Percentiles rank a stretch among this genome's conserved stretches.
Evolutionary conservation across 129 eudicot genomes (phyloP).

Genomic region (Pseudognaphalium luteoalbum): DNA sequence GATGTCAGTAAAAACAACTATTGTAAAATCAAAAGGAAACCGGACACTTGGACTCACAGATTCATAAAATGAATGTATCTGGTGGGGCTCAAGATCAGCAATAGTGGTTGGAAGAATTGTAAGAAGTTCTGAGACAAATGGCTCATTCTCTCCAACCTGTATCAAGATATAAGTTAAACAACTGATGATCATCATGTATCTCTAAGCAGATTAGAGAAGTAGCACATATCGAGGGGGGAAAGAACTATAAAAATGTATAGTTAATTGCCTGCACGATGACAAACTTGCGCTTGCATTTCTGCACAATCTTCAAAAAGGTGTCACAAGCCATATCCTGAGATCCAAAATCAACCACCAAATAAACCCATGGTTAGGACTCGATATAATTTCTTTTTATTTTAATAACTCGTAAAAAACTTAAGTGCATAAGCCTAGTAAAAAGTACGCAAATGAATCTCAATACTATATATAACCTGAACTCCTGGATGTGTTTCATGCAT

Average conservation of each 20-base stretch:
- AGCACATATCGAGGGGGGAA: not conserved
- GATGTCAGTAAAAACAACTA: not conserved
- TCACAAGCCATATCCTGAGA: conserved; percentile 98
- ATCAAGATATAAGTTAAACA: conserved; percentile 15
- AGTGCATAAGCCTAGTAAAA: not conserved
- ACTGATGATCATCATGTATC: not conserved
- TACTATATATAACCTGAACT: conserved; percentile 75
- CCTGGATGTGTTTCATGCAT: conserved; percentile 99
- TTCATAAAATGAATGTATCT: conserved; percentile 94
- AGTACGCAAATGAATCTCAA: not conserved
- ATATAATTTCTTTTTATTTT: no score
- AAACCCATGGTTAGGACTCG: not conserved
- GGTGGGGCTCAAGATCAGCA: conserved; percentile 91
- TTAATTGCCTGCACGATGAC: conserved; percentile 74
- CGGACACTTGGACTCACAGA: conserved; percentile 53
- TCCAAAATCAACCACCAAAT: conserved; percentile 11
- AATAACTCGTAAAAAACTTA: not conserved
- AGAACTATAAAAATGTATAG: not conserved
- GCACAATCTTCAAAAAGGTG: conserved; percentile 98
- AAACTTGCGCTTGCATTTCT: conserved; percentile 96
- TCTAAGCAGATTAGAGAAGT: not conserved
- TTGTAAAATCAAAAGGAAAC: not conserved
- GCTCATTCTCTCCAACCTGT: conserved; percentile 97
- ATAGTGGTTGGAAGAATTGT: conserved; percentile 90
- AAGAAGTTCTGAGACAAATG: conserved; percentile 92